Percentiles rank a stretch among this genome's conserved stretches.
phyloP scores from a whole-genome alignment of 139 green algal genomes.

The Tetraselmis chui region DNA sequence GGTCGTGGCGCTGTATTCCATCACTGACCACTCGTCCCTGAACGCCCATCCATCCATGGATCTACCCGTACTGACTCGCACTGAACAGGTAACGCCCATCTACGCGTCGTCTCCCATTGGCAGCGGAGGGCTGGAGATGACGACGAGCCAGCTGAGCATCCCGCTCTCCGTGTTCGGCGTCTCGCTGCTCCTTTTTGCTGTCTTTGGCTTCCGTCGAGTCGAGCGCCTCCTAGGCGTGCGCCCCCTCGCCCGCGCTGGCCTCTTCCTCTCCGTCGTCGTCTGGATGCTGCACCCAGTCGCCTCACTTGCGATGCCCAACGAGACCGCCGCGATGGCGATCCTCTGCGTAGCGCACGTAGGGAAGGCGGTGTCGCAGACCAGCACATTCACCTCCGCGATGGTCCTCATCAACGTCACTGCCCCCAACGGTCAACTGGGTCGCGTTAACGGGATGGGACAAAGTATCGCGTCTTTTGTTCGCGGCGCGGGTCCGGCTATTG shows the following conservation, averaged over 20 bases:
- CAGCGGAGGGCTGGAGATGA: not conserved
- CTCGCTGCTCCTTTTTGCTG: not conserved
- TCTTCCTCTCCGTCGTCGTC: conserved; percentile 20
- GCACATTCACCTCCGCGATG: conserved; percentile 47
- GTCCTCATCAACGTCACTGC: conserved; percentile 49
- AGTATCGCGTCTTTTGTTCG: conserved; percentile 49
- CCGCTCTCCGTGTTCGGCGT: not conserved
- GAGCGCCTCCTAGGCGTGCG: not conserved
- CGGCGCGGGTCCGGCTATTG: conserved; percentile 44
- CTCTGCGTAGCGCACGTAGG: not conserved
- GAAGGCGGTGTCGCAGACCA: not conserved
- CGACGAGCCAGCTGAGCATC: not conserved
- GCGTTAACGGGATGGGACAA: conserved; percentile 63
- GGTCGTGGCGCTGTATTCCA: too few relatives aligned
- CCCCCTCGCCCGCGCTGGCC: conserved; percentile 24
- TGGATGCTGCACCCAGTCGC: conserved; percentile 34
- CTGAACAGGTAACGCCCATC: not conserved
- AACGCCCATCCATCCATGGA: not conserved
- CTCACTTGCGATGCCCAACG: conserved; percentile 9
- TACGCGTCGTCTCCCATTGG: not conserved
- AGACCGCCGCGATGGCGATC: not conserved
- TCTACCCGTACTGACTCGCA: not conserved
- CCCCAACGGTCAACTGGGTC: conserved; percentile 29
- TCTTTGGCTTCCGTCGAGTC: not conserved
- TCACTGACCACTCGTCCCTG: not conserved